phyloP scores from a whole-genome alignment of 108 stramenopile genomes.

The Conticribra weissflogii region DNA sequence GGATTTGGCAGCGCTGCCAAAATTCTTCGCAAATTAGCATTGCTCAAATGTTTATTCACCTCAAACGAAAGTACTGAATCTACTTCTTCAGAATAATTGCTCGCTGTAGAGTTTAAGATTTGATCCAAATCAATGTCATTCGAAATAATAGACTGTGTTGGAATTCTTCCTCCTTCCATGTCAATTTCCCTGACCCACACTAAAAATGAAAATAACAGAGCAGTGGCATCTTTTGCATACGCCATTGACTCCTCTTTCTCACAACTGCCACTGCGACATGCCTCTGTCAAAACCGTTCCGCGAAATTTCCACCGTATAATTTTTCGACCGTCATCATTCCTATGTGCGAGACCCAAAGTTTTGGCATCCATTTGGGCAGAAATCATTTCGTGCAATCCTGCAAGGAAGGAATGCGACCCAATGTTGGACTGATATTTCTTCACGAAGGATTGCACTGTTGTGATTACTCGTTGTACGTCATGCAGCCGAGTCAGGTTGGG shows the following conservation, averaged over 20 bases:
- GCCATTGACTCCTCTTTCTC: slow-evolving; percentile 15
- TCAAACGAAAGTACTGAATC: slow-evolving; percentile 41
- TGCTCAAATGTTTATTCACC: slow-evolving; percentile 38
- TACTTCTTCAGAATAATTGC: not conserved
- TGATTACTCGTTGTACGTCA: slow-evolving; percentile 15
- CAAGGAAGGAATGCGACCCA: slow-evolving; percentile 49
- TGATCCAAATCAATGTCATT: not conserved
- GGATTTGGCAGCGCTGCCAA: slow-evolving; percentile 38
- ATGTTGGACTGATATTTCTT: slow-evolving; percentile 39
- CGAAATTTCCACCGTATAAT: slow-evolving; percentile 45
- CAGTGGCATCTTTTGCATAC: slow-evolving; percentile 40
- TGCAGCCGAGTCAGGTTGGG: slow-evolving; percentile 21
- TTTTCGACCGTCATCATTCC: slow-evolving; percentile 12
- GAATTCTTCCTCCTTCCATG: slow-evolving; percentile 27
- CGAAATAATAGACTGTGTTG: not conserved
- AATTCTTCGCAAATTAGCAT: slow-evolving; percentile 35
- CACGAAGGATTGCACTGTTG: slow-evolving; percentile 33
- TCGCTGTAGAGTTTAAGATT: not conserved
- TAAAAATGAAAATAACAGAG: slow-evolving; percentile 45
- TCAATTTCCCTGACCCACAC: slow-evolving; percentile 28
- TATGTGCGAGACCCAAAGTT: not conserved
- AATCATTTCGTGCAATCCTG: slow-evolving; percentile 42
- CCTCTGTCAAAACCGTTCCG: slow-evolving; percentile 48
- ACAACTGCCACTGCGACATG: slow-evolving; percentile 23
- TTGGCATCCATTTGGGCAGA: slow-evolving; percentile 28